phyloP scores from a whole-genome alignment of 2,329 filamentous ascomycete species.

The Fusarium acutatum region DNA sequence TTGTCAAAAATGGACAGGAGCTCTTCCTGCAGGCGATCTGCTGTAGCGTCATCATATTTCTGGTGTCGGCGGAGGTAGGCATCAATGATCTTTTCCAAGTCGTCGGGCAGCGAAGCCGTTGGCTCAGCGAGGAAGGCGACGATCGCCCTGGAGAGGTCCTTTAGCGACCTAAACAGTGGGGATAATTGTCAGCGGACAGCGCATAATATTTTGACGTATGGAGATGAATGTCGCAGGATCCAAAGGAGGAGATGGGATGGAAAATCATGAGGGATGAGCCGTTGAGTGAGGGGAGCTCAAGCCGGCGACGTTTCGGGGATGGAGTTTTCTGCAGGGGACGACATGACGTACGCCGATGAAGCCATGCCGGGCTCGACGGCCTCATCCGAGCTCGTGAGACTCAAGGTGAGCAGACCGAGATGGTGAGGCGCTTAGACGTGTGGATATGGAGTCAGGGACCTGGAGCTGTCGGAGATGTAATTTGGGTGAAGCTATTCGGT shows the following conservation, averaged over 20 bases:
- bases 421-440: slow-evolving; percentile 33
- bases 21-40: slow-evolving; percentile 79
- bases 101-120: slow-evolving; percentile 70
- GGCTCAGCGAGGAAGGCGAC: slow-evolving; percentile 58
- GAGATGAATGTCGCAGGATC: slow-evolving; percentile 14
- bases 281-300: slow-evolving; percentile 15
- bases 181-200: slow-evolving; percentile 29
- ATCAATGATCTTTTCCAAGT: slow-evolving; percentile 68
- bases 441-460: slow-evolving; percentile 22
- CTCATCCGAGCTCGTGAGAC: slow-evolving; percentile 39
- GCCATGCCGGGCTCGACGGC: slow-evolving; percentile 40
- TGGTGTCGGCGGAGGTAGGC: slow-evolving; percentile 74
- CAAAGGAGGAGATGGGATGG: slow-evolving; percentile 22
- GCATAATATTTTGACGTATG: slow-evolving; percentile 4
- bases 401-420: slow-evolving; percentile 35
- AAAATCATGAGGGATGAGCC: slow-evolving; percentile 21
- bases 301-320: slow-evolving; percentile 1
- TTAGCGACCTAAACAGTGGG: slow-evolving; percentile 58
- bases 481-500: slow-evolving; percentile 37
- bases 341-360: slow-evolving; percentile 43
- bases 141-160: slow-evolving; percentile 68
- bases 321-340: slow-evolving; percentile 34
- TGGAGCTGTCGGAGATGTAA: slow-evolving; percentile 14
- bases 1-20: slow-evolving; percentile 73
- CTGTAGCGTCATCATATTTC: slow-evolving; percentile 71